Evolutionary conservation across 305 asterid species (phyloP), one percentile per base, ranked within the genome.

Genomic region (Fraxinus nigra): DNA sequence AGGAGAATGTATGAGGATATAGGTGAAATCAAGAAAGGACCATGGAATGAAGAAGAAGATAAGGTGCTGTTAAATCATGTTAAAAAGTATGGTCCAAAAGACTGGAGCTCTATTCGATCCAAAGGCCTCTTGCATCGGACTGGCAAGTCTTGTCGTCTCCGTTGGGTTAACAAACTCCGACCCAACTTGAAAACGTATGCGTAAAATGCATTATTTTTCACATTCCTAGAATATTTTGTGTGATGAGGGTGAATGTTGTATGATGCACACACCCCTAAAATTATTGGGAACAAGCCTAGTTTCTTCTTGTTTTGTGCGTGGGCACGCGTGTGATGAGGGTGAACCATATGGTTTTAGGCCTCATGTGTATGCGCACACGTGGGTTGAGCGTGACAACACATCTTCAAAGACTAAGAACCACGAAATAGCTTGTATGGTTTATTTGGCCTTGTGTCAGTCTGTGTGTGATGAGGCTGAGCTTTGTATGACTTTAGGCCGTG

Each of bases 81-180:
- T 8, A 88, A 78, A 46, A 94, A 89, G 28, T 84, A 90, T 72
- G 98, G 98, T 14, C 93, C 98, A 5, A 69, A 94, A 79, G 94
- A 94, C 79, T 95, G 98, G 99, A 94, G 96, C 97, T 94, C 96
- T 95, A 89, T 94, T 95, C 97, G 95, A 92, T 92, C 95, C 96
- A 95, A 94, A 87, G 99, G 97, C 51, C 96, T 95, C 22, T 78
- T 95, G 76, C 86, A 82, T 20, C 88, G 99, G 8, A 92, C 95
- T 75, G 98, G 97, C 16, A 95, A 95, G 74, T 95, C 99, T 18
- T 95, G 99, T 80, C 95, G 97, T 74, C 97, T 95, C 80, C 96
- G 97, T 18, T 95, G 98, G 98, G 98, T 95, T 59, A 94, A 94
- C 80, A 95, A 92, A 88, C 99, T 95, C 84, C 88, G 95, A 0